A percentile compares a stretch with the other conserved stretches of the same genome.
These are phyloP conservation scores for Aspergillus quadricinctus DNA, from an alignment of 2,329 filamentous ascomycete species.

Conservation along the genomic window DNA sequence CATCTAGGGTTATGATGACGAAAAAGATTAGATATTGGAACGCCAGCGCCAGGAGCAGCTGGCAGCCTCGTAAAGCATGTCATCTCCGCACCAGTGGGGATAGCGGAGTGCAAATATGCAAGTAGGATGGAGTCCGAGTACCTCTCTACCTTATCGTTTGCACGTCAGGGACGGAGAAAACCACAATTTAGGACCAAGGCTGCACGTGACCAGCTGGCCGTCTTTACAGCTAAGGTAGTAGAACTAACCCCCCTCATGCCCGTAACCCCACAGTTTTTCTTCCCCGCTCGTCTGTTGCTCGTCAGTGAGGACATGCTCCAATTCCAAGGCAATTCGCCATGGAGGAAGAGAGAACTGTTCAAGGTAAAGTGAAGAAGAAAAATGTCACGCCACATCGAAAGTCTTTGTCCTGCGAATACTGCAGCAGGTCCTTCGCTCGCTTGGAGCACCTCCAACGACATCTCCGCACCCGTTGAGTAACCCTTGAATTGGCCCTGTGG, in stretches of 20 bases:
- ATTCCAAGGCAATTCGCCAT: conserved; percentile 27
- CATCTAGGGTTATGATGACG: not conserved
- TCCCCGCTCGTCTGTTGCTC: conserved; percentile 31
- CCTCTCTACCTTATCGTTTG: not conserved
- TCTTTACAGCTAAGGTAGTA: not conserved
- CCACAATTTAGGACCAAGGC: not conserved
- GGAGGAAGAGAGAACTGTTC: conserved; percentile 36
- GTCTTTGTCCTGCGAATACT: conserved; percentile 46
- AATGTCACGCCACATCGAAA: conserved; percentile 38
- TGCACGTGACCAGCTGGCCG: conserved; percentile 12
- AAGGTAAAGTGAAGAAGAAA: conserved; percentile 40
- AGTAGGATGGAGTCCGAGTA: not conserved
- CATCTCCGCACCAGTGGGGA: conserved; percentile 22
- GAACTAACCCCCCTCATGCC: conserved; percentile 21
- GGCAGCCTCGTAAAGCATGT: not conserved
- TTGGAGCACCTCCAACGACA: conserved; percentile 49
- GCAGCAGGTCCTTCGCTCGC: conserved; percentile 45
- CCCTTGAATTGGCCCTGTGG: conserved; percentile 20
- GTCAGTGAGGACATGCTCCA: conserved; percentile 23
- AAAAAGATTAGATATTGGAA: not conserved
- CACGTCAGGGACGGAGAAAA: not conserved
- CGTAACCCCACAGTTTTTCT: conserved; percentile 35
- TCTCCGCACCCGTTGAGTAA: conserved; percentile 48
- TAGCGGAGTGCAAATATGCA: conserved; percentile 3
- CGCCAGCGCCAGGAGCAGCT: not conserved